Conservation (phyloP, 163 green algal genomes). For the Smithsoniella earleae region DNA sequence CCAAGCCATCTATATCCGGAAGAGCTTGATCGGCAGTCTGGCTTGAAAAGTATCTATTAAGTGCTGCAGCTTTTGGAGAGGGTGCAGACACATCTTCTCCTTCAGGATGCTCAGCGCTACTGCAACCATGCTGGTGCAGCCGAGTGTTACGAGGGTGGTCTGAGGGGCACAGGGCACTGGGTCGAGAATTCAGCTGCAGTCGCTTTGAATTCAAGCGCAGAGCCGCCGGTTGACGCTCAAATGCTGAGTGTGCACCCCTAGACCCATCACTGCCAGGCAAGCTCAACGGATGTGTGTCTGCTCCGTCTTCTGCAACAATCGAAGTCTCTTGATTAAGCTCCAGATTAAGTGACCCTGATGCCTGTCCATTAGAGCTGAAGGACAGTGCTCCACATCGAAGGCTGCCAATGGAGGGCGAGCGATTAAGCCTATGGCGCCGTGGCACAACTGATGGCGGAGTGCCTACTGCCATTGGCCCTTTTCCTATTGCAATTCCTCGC, state of each 20-base stretch:
- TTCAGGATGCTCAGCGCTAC: not conserved
- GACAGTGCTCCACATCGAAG: slow-evolving; percentile 23
- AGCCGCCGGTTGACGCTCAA: not conserved
- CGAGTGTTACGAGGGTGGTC: not conserved
- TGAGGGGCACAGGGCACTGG: not conserved
- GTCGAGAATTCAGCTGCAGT: too few relatives aligned
- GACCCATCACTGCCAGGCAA: not conserved
- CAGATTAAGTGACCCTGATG: slow-evolving; percentile 22
- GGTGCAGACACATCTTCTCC: not conserved
- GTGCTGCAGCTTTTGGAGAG: not conserved
- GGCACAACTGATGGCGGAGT: slow-evolving; percentile 16
- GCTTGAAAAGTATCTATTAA: slow-evolving; percentile 25
- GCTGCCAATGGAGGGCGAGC: slow-evolving; percentile 19
- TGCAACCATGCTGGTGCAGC: not conserved
- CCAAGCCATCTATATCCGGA: not conserved
- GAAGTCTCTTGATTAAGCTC: not conserved
- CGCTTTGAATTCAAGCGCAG: not conserved
- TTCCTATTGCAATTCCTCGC: not conserved
- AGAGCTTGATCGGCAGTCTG: too few relatives aligned
- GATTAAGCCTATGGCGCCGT: not conserved
- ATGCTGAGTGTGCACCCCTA: not conserved
- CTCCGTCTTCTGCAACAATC: not conserved
- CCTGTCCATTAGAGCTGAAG: slow-evolving; percentile 28
- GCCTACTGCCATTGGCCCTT: not conserved
- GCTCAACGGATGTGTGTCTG: not conserved